Percentiles rank a stretch among this genome's conserved stretches.
phyloP scores from a whole-genome alignment of 495 filamentous ascomycete species.

The Tetracladium setigerum region DNA sequence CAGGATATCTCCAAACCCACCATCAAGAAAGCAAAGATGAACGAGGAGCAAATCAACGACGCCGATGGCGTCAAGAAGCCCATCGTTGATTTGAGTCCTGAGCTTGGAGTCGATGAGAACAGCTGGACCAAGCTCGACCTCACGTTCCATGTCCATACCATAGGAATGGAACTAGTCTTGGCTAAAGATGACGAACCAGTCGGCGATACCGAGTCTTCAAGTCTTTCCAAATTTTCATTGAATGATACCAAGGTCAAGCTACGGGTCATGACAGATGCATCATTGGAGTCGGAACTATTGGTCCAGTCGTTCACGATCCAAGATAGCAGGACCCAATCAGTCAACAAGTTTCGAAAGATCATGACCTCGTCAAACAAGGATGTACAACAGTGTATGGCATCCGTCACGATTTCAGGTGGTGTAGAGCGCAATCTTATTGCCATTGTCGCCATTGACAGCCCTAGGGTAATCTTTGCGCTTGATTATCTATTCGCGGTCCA shows the following conservation, averaged over 20 bases:
- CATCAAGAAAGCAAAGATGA: slow-evolving; percentile 30
- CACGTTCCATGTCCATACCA: slow-evolving; percentile 78
- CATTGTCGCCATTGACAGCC: slow-evolving; percentile 92
- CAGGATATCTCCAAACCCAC: slow-evolving; percentile 52
- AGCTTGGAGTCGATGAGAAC: slow-evolving; percentile 53
- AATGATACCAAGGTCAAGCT: slow-evolving; percentile 88
- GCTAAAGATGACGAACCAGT: slow-evolving; percentile 67
- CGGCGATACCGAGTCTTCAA: slow-evolving; percentile 68
- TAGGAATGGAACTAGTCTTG: slow-evolving; percentile 82
- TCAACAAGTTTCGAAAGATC: slow-evolving; percentile 94
- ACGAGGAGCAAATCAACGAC: slow-evolving; percentile 30
- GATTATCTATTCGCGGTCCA: slow-evolving; percentile 92
- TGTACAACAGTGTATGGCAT: slow-evolving; percentile 97
- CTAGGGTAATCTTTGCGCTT: slow-evolving; percentile 85
- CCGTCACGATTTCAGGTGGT: slow-evolving; percentile 84
- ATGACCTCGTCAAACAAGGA: slow-evolving; percentile 94
- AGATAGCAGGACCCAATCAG: slow-evolving; percentile 77
- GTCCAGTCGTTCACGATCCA: slow-evolving; percentile 92
- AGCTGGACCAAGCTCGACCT: slow-evolving; percentile 93
- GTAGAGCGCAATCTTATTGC: slow-evolving; percentile 77
- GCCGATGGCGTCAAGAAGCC: slow-evolving; percentile 13
- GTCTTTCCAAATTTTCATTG: slow-evolving; percentile 86
- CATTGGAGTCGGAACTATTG: slow-evolving; percentile 85
- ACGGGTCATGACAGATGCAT: slow-evolving; percentile 89
- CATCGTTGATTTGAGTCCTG: slow-evolving; percentile 52